Percentiles rank a stretch among this genome's conserved stretches.
These are phyloP conservation scores for Aureobasidium sp. DNA, from an alignment of 2,329 filamentous ascomycete species.

Conservation along the genomic window DNA sequence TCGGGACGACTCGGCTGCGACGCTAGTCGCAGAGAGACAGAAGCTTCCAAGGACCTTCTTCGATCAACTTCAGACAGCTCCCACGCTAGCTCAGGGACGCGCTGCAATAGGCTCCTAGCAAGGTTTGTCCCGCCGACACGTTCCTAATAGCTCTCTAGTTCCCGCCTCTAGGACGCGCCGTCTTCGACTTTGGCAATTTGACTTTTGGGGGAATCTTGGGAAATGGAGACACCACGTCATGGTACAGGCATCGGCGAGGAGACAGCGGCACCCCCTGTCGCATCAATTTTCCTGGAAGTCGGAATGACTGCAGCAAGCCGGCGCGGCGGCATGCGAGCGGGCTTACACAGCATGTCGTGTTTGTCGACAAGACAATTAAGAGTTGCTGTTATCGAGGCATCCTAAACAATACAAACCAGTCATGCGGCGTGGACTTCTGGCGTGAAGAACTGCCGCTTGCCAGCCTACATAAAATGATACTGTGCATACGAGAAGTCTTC, in stretches of 20 bases:
- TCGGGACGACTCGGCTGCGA: constrained; percentile 10
- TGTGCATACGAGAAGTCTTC: not conserved
- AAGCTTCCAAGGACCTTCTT: constrained; percentile 16
- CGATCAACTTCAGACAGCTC: constrained; percentile 11
- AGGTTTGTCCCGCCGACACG: constrained; percentile 6
- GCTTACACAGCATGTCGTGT: not conserved
- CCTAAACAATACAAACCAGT: not conserved
- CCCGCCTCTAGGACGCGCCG: not conserved
- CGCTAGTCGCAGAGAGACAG: constrained; percentile 11
- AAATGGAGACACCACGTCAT: constrained; percentile 12
- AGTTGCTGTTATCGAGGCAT: not conserved
- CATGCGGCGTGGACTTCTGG: not conserved
- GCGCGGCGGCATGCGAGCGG: constrained; percentile 5
- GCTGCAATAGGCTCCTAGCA: constrained; percentile 1
- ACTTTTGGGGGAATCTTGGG: constrained; percentile 13
- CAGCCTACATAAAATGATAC: not conserved
- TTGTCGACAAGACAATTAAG: not conserved
- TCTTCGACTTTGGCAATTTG: constrained; percentile 4
- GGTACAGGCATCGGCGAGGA: not conserved
- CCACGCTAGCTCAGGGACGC: constrained; percentile 10
- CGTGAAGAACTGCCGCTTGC: constrained; percentile 2
- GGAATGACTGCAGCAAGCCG: constrained; percentile 1
- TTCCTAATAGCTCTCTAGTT: constrained; percentile 3
- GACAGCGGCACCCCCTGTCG: not conserved
- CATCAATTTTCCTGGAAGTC: not conserved